Base-by-base conservation (phyloP, 257 asterid species). In the Plantago elongata region DNA sequence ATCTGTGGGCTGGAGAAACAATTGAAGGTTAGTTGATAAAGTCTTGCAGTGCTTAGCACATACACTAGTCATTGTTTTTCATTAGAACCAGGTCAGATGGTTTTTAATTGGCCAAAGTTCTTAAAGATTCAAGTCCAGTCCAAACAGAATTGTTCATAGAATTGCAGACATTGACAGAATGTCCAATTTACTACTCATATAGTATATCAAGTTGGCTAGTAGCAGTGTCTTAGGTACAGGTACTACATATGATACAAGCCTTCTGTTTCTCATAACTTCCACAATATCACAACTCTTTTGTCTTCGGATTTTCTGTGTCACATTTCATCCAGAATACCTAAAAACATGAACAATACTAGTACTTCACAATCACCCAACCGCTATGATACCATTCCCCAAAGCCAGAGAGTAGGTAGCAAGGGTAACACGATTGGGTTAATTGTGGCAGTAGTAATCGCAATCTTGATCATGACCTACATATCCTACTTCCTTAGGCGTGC, bases 351-450 rank as follows among this genome's bases (percentile, higher is more conserved):
- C 13, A 0, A 13, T 4, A 29, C 27, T 14, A n/a, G n/a, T n/a
- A 13, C 15, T 52, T 22, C 9, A 27, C 42, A 18, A n/a, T 54
- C 42, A 27, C 13, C 43, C 9, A 51, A 9, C 15, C 12, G 12
- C 13, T 13, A 51, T 17, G 57, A 17, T 16, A 51, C 57, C 14
- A 27, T 34, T 34, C 40, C 40, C 40, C 40, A 54, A 54, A 54
- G 15, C 59, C 59, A 18, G 11, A 40, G n/a, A 10, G 12, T 29
- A 4, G 37, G 37, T 6, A 64, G 74, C 22, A 62, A 75, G 38
- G 11, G 43, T n/a, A 72, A 77, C 56, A 74, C 81, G 38, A 30
- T 81, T 40, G 72, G 76, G n/a, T 55, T 75, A 29, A 69, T 77
- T 49, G 3, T 75, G 11, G 87, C 67, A 42, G 60, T 68, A 45